Percentiles rank a stretch among this genome's conserved stretches.
These are phyloP conservation scores for Coemansia asiatica DNA, from an alignment of 192 early-diverging fungal genomes.

Conservation along the genomic window DNA sequence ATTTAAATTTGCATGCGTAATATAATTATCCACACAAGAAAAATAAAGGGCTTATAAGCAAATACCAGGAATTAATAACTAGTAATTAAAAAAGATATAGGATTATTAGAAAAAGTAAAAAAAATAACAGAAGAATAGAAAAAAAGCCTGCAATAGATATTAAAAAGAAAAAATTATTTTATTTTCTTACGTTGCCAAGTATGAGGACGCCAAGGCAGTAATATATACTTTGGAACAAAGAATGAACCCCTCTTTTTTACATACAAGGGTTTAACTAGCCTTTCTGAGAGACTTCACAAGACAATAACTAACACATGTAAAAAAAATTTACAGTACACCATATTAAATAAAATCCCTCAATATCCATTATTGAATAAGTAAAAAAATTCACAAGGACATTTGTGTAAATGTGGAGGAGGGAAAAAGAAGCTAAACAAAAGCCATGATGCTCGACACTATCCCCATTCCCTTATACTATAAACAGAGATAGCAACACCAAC, in stretches of 20 bases:
- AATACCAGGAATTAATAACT: too few species aligned
- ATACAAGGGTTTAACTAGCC: neutral
- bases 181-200: neutral
- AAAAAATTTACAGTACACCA: neutral
- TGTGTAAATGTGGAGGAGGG: neutral
- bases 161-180: neutral
- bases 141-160: neutral
- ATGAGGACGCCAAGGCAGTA: neutral
- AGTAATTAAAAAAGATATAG: too few species aligned
- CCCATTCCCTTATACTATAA: neutral
- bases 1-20: neutral
- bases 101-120: neutral
- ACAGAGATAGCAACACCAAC: neutral
- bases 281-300: too few species aligned
- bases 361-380: too few species aligned
- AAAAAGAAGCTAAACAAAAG: neutral
- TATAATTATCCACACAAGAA: too few species aligned
- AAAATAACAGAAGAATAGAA: neutral
- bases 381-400: neutral
- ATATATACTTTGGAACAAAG: slow-evolving; percentile 2
- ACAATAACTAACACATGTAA: neutral
- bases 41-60: too few species aligned
- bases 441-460: neutral
- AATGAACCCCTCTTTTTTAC: neutral
- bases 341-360: too few species aligned